Conservation (phyloP, 2,329 filamentous ascomycete species). For the Leptographium galeiforme region DNA sequence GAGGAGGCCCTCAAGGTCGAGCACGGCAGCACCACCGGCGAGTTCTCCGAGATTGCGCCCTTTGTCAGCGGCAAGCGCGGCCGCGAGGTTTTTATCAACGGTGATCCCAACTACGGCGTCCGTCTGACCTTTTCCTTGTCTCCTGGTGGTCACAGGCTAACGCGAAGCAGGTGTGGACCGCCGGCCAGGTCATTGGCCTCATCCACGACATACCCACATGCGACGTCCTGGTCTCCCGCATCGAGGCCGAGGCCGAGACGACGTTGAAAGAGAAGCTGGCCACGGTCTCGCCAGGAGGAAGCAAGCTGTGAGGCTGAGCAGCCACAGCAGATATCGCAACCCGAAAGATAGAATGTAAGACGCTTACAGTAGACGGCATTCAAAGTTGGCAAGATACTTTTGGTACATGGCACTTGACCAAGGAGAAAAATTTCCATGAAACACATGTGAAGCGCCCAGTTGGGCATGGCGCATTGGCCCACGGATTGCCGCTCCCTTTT, state of each 20-base stretch:
- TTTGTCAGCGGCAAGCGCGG: conserved; percentile 85
- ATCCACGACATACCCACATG: conserved; percentile 77
- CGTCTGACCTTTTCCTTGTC: conserved; percentile 24
- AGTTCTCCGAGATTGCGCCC: conserved; percentile 79
- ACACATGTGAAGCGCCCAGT: too few species aligned
- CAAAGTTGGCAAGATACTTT: too few species aligned
- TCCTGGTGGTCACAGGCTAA: conserved; percentile 1
- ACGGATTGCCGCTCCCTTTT: too few species aligned
- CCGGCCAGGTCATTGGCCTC: conserved; percentile 84
- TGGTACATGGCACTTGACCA: too few species aligned
- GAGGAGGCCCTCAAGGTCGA: conserved; percentile 72
- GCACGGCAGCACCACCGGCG: conserved; percentile 64
- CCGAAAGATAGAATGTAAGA: too few species aligned
- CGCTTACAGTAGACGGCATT: too few species aligned
- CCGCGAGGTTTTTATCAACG: conserved; percentile 80
- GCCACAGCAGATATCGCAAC: too few species aligned
- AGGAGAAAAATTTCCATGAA: too few species aligned
- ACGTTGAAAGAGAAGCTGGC: conserved; percentile 46
- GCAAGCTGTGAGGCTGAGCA: conserved; percentile 38
- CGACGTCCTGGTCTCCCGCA: conserved; percentile 52
- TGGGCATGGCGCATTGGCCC: too few species aligned
- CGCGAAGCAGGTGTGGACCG: conserved; percentile 72
- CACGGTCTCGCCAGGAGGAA: conserved; percentile 35
- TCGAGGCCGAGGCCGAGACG: conserved; percentile 63
- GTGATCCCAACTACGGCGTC: conserved; percentile 81